Base-by-base conservation (phyloP, 2,329 filamentous ascomycete species). In the Nakataea oryzae region DNA sequence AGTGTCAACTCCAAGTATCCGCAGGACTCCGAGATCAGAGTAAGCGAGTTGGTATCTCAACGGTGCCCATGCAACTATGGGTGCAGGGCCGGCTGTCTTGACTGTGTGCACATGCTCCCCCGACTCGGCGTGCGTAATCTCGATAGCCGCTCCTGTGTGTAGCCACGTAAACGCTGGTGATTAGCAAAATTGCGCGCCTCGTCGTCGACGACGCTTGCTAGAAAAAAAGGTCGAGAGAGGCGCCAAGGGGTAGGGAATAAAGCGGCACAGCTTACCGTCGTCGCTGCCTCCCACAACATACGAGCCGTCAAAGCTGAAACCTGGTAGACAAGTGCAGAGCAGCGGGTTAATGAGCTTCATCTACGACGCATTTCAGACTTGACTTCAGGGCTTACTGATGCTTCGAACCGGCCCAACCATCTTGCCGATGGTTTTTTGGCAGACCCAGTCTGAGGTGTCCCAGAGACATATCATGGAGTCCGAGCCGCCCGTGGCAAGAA, bases 371-470 rank as follows among this genome's bases (percentile, higher is more conserved):
- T 17, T 55, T 55, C 54, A 55, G 12, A 6, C 2, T 27, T 55
- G 54, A 6, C 13, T 24, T n/a, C 54, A 55, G 28, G 47, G 75
- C 81, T 64, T 73, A 85, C 83, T 85, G 62, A 93, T 79, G 70
- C 84, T 89, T 69, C 84, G 82, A 30, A 93, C 86, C 3, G 88
- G 85, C 1, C 87, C 87, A 12, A 82, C 80, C 77, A 90, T 88
- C 67, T 83, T 81, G 47, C 85, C 85, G 55, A 92, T 78, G 1
- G 88, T 91, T 64, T 86, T 82, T 69, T 87, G 82, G 70, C 89
- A 92, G 62, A 90, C 84, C 88, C 89, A 92, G 66, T 90, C 86
- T 54, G 81, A 80, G 3, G 89, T 92, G 69, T 93, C 89, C 87
- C 89, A 93, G 3, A 93, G 77, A 6, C 87, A 81, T 66, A 93